Percentiles rank a stretch among this genome's conserved stretches.
Evolutionary conservation across 2,329 filamentous ascomycete genomes (phyloP).

Genomic region (Neofusicoccum cordaticola): DNA sequence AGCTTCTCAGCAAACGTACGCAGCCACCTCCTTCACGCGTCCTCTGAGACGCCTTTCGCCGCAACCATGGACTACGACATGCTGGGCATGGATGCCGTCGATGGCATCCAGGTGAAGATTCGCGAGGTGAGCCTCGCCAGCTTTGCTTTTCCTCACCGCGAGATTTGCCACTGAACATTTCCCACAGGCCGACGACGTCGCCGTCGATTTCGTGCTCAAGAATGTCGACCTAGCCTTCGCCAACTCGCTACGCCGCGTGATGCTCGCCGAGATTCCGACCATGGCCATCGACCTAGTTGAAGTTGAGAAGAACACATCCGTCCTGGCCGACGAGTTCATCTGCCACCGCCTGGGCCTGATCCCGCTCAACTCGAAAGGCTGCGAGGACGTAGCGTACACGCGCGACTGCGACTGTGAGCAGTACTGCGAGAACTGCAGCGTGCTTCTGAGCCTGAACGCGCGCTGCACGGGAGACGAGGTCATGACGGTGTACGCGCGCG

Average conservation of each 20-base stretch:
- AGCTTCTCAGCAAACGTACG: not conserved
- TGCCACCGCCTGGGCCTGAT: slow-evolving; percentile 88
- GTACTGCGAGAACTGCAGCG: slow-evolving; percentile 88
- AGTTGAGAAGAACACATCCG: slow-evolving; percentile 89
- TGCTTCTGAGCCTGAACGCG: slow-evolving; percentile 79
- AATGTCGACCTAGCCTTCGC: slow-evolving; percentile 88
- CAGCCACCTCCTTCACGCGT: slow-evolving; percentile 11
- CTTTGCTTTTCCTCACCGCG: slow-evolving; percentile 19
- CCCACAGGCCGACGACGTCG: slow-evolving; percentile 68
- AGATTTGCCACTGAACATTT: slow-evolving; percentile 1
- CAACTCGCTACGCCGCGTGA: slow-evolving; percentile 85
- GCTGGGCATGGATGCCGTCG: slow-evolving; percentile 43
- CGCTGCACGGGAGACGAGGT: slow-evolving; percentile 81
- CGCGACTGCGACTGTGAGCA: slow-evolving; percentile 96
- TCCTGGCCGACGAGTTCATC: slow-evolving; percentile 93
- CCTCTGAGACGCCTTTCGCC: slow-evolving; percentile 7
- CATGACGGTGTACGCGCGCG: slow-evolving; percentile 91
- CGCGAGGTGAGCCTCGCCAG: slow-evolving; percentile 33
- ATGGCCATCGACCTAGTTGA: slow-evolving; percentile 94
- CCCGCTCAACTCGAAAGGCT: slow-evolving; percentile 79
- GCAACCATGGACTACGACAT: slow-evolving; percentile 50
- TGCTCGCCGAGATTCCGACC: slow-evolving; percentile 91
- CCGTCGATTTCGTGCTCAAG: slow-evolving; percentile 87
- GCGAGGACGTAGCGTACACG: slow-evolving; percentile 78
- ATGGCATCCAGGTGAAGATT: slow-evolving; percentile 49